Base-by-base conservation (phyloP, 1,284 basidiomycete species). In the Puccinia sorghi region DNA sequence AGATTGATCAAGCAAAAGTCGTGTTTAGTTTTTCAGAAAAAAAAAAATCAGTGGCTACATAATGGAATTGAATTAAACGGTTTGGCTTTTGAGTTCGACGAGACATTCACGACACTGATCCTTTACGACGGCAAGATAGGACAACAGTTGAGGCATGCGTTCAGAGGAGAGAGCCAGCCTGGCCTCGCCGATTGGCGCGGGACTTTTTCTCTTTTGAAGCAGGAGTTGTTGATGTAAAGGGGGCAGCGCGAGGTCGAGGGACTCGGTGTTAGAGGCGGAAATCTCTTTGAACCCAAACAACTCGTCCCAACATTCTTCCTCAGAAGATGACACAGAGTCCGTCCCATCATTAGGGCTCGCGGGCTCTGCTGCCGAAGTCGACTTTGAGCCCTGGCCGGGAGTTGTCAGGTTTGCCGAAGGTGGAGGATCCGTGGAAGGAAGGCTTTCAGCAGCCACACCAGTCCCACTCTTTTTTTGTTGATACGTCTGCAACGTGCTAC, bases 261-360 rank as follows among this genome's bases (percentile, higher is more conserved):
- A 56, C 20, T 77, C 48, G 32, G 56, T n/a, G 11, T 20, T 64
- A 0, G 39, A 22, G 9, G 20, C 17, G 15, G n/a, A n/a, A 7
- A 17, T n/a, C 6, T 70, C 46, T 12, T 54, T 70, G 48, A 70
- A 70, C 46, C 67, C 72, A 27, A 74, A 74, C 32, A 63, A 46
- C 48, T 77, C 74, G 57, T 77, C 74, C 74, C 74, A 77, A 32
- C 54, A 69, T 48, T 77, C 74, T 70, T 77, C 74, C 32, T 54
- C 46, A 1, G 27, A 52, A 1, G 46, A 52, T 7, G 66, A 77
- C 3, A 52, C 32, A 3, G 64, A 54, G 2, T 37, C 57, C 20
- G 57, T 13, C 11, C 27, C 25, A 3, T 59, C 57, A 6, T 6
- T 17, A 13, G 57, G 4, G 32, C 25, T 13, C 25, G 57, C 25